Base-by-base conservation (phyloP, 495 filamentous ascomycete genomes). In the Neurospora sp. region DNA sequence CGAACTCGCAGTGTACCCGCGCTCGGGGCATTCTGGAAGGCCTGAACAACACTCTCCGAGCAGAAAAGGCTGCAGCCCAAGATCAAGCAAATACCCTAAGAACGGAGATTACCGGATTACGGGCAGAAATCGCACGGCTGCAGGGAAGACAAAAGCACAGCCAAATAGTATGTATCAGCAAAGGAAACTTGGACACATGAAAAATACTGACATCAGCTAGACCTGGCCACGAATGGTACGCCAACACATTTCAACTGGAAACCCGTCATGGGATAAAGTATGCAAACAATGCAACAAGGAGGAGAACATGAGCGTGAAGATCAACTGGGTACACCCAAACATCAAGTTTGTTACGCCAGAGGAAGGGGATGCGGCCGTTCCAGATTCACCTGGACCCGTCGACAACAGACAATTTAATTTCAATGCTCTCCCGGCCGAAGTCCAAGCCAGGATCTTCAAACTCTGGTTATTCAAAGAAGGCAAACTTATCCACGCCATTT, bases 401-500 rank as follows among this genome's bases (percentile, higher is more conserved):
- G 20, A 40, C 8, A 12, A 45, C 22, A 48, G 7, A 9, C 59
- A 69, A 0, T 82, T 81, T 35, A 71, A 42, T 0, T 83, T 83
- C 14, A 72, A 82, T 6, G 10, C 18, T 8, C 76, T 84, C 40
- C 84, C 83, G 0, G 27, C 14, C 1, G 37, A 74, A 0, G 35
- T 83, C 3, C 79, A 82, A 69, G 71, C 40, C 3, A 73, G 68
- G 10, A 82, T 85, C 7, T 80, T 84, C 59, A 74, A 69, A 37
- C 9, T 74, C 0, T 59, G 81, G 9, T 74, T 84, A 5, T 69
- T 75, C 71, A 80, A 78, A 35, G 14, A 74, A 5, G 53, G 75
- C 3, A 14, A 71, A 2, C 72, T 84, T 0, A 48, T 85, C 14
- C 83, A 85, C 40, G 79, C 76, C 71, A 72, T 85, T 16, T 85